A percentile compares a stretch with the other conserved stretches of the same genome.
Evolutionary conservation across 1,284 basidiomycete species (phyloP).

Genomic region (Austroboletus novae-zelandiae): DNA sequence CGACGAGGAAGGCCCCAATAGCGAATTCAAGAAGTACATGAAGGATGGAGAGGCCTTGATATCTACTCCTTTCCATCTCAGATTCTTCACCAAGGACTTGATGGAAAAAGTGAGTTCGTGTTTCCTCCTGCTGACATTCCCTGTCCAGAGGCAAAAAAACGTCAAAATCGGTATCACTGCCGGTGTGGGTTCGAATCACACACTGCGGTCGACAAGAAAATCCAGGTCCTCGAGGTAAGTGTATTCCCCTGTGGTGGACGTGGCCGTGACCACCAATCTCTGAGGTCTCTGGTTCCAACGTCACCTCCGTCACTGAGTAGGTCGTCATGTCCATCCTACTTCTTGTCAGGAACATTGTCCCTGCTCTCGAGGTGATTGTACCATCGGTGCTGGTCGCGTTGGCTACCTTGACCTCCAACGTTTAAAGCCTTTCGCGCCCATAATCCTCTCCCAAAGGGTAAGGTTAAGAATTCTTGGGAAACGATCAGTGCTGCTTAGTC

Average conservation of each 20-base stretch:
- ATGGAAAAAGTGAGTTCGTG: constrained; percentile 47
- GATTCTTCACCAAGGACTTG: constrained; percentile 83
- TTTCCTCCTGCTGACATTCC: background rate
- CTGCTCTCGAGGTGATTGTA: no score
- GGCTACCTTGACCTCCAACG: constrained; percentile 91
- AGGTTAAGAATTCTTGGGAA: constrained; percentile 67
- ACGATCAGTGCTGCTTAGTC: constrained; percentile 51
- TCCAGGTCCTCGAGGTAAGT: constrained; percentile 71
- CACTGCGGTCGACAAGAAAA: constrained; percentile 78
- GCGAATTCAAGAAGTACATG: constrained; percentile 86
- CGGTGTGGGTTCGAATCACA: constrained; percentile 92
- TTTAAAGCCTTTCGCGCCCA: constrained; percentile 84
- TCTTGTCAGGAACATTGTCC: no score
- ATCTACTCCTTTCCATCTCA: constrained; percentile 93
- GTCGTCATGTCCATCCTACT: no score
- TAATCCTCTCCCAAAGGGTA: constrained; percentile 70
- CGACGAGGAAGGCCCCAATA: constrained; percentile 86
- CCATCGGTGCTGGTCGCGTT: constrained; percentile 80
- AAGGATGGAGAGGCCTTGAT: constrained; percentile 79
- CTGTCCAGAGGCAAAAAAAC: constrained; percentile 71
- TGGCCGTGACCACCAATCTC: constrained; percentile 31
- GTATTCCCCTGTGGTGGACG: constrained; percentile 34
- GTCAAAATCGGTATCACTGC: constrained; percentile 93
- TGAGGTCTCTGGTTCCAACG: constrained; percentile 84
- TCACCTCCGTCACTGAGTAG: constrained; percentile 91